phyloP scores from a whole-genome alignment of 169 alveolate species.

The Miamiensis avidus region DNA sequence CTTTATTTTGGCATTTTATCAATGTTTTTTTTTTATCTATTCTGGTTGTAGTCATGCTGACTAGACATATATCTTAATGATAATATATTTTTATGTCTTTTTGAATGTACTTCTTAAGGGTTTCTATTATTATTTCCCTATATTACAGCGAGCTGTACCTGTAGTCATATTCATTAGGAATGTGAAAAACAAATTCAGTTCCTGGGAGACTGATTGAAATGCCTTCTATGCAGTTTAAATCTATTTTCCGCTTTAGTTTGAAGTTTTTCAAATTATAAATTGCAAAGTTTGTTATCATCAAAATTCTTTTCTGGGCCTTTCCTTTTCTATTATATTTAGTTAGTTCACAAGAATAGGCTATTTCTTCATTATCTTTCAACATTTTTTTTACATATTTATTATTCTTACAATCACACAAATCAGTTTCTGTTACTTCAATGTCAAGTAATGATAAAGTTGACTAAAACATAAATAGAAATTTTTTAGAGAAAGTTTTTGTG shows the following conservation, averaged over 20 bases:
- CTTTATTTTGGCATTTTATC: neutral
- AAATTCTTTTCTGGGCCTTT: slow-evolving; percentile 40
- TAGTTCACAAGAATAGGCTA: slow-evolving; percentile 31
- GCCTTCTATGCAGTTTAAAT: slow-evolving; percentile 34
- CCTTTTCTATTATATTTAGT: slow-evolving; percentile 41
- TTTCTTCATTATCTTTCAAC: slow-evolving; percentile 21
- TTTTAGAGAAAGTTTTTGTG: too few relatives aligned
- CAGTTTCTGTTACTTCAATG: too few relatives aligned
- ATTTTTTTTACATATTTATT: too few relatives aligned
- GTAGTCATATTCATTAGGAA: slow-evolving; percentile 69
- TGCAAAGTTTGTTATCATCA: slow-evolving; percentile 53
- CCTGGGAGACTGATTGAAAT: slow-evolving; percentile 31
- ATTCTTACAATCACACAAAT: neutral
- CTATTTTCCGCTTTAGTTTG: slow-evolving; percentile 38
- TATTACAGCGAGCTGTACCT: slow-evolving; percentile 51
- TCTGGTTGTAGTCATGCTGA: slow-evolving; percentile 8
- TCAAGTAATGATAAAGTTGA: neutral
- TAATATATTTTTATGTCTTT: slow-evolving; percentile 11
- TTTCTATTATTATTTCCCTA: slow-evolving; percentile 12
- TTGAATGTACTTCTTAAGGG: neutral
- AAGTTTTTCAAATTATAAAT: slow-evolving; percentile 52
- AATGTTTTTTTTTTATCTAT: slow-evolving; percentile 5
- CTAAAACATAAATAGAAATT: too few relatives aligned
- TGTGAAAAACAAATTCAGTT: slow-evolving; percentile 71
- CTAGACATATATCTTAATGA: neutral